phyloP scores from a whole-genome alignment of 73 alveolate species.

The Effrenium voratum region DNA sequence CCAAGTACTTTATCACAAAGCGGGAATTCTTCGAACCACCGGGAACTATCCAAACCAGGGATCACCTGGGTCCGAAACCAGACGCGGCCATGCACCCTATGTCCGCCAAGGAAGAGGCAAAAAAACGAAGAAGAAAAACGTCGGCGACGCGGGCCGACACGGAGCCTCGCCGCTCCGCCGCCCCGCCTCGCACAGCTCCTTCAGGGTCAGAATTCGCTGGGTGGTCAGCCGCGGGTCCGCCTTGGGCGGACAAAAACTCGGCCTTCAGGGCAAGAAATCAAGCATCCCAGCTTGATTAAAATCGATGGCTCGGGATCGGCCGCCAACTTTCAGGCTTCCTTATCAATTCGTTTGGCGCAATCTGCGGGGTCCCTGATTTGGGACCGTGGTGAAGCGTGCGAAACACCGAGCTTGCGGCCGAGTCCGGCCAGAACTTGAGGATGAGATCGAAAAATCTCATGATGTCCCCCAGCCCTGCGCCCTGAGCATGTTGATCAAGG shows the following conservation, averaged over 20 bases:
- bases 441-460: slow-evolving; percentile 79
- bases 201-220: slow-evolving; percentile 67
- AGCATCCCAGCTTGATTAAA: too few relatives aligned
- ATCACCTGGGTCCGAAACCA: too few relatives aligned
- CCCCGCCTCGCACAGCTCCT: slow-evolving; percentile 86
- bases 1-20: too few relatives aligned
- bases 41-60: too few relatives aligned
- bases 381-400: not conserved
- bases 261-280: not conserved
- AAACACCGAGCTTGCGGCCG: slow-evolving; percentile 6
- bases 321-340: not conserved
- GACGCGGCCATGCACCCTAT: too few relatives aligned
- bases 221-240: slow-evolving; percentile 70
- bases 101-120: too few relatives aligned
- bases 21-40: too few relatives aligned
- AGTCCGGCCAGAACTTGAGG: slow-evolving; percentile 36
- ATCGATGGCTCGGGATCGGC: not conserved
- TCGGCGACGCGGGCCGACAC: too few relatives aligned
- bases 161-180: not conserved
- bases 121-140: too few relatives aligned
- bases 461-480: slow-evolving; percentile 29
- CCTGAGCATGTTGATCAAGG: not conserved
- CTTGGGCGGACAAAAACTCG: not conserved
- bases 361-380: not conserved
- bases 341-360: not conserved